phyloP scores from a whole-genome alignment of 495 filamentous ascomycete species.

The Aspergillus affinis region DNA sequence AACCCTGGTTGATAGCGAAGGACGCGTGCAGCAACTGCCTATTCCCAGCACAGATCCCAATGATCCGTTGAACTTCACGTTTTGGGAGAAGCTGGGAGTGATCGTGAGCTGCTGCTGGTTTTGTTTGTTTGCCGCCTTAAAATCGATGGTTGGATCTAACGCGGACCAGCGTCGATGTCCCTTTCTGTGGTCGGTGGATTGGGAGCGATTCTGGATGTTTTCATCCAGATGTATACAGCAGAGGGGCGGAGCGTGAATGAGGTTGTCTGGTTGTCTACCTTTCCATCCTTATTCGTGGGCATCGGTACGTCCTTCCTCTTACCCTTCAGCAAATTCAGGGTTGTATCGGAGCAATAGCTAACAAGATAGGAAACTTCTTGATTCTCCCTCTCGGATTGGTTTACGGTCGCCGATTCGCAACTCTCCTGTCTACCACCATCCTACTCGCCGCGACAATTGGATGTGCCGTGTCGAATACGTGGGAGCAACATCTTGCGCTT shows the following conservation, averaged over 20 bases:
- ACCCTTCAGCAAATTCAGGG: no score
- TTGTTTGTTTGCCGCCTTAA: slow-evolving; percentile 19
- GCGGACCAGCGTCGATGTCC: slow-evolving; percentile 32
- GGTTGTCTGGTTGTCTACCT: slow-evolving; percentile 34
- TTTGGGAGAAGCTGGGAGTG: slow-evolving; percentile 32
- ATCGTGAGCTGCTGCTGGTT: slow-evolving; percentile 40
- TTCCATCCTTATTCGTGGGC: slow-evolving; percentile 34
- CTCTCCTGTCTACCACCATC: slow-evolving; percentile 24
- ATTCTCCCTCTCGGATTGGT: slow-evolving; percentile 33
- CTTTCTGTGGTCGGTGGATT: slow-evolving; percentile 33
- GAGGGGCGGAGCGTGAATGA: slow-evolving; percentile 27
- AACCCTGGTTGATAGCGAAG: slow-evolving; percentile 24
- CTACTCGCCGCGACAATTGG: slow-evolving; percentile 28
- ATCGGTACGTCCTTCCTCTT: slow-evolving; percentile 20
- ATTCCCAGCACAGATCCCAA: slow-evolving; percentile 36
- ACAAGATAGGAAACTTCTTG: slow-evolving; percentile 30
- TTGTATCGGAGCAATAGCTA: background rate
- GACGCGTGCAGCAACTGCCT: slow-evolving; percentile 28
- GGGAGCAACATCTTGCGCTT: slow-evolving; percentile 30
- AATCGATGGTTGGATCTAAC: background rate
- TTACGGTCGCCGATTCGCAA: slow-evolving; percentile 27
- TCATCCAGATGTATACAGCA: slow-evolving; percentile 29
- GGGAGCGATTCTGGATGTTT: slow-evolving; percentile 29
- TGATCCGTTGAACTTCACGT: slow-evolving; percentile 36
- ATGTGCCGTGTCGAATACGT: slow-evolving; percentile 29